phyloP scores from a whole-genome alignment of 306 rosid species.

The Calophaca sinica region DNA sequence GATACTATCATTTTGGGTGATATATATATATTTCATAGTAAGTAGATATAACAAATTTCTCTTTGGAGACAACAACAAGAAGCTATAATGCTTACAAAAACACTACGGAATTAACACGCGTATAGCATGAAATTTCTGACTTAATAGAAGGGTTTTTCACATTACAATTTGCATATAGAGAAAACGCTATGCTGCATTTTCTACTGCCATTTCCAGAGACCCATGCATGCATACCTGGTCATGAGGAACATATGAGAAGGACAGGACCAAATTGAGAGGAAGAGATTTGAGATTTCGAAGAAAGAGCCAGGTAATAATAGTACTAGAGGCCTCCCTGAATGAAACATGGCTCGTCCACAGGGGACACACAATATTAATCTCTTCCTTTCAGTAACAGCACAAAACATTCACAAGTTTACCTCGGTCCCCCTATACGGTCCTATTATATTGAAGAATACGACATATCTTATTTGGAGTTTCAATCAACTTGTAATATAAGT shows the following conservation, averaged over 20 bases:
- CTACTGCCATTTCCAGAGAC: slow-evolving; percentile 28
- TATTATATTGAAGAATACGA: slow-evolving; percentile 49
- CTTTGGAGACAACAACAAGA: neutral
- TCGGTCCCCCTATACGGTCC: slow-evolving; percentile 47
- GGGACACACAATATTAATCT: slow-evolving; percentile 55
- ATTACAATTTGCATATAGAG: neutral
- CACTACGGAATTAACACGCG: neutral
- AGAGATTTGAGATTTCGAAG: slow-evolving; percentile 21
- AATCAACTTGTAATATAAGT: slow-evolving; percentile 43
- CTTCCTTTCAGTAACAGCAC: slow-evolving; percentile 42
- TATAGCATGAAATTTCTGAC: slow-evolving; percentile 12
- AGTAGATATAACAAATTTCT: neutral
- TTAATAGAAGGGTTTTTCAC: neutral
- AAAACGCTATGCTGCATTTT: neutral
- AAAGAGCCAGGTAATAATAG: slow-evolving; percentile 17
- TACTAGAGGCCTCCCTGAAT: slow-evolving; percentile 60
- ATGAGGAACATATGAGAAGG: slow-evolving; percentile 38
- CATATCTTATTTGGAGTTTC: slow-evolving; percentile 44
- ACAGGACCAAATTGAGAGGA: slow-evolving; percentile 36
- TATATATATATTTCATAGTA: too few relatives aligned
- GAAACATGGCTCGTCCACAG: slow-evolving; percentile 65
- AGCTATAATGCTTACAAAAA: neutral
- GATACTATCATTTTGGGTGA: too few relatives aligned
- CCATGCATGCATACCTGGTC: neutral
- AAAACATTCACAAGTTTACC: slow-evolving; percentile 42